Conservation (phyloP, 371 early-diverging fungal genomes). For the Mortierella sp. region DNA sequence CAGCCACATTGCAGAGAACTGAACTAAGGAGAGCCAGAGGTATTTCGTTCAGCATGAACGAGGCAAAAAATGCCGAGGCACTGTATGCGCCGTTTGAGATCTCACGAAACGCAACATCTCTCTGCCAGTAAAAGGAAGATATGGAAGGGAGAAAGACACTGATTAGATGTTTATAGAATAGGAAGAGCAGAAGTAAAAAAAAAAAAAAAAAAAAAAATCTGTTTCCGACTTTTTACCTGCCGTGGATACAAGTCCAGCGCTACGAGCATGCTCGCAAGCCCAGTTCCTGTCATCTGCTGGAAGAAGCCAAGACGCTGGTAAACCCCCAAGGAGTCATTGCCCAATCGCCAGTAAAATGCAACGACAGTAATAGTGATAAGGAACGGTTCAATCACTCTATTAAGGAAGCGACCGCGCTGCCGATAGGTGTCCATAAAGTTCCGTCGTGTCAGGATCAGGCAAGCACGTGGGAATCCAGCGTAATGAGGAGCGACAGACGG, state of each 20-base stretch:
- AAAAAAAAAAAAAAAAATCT: neutral
- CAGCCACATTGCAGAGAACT: neutral
- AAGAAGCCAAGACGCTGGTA: no score
- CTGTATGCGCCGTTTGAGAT: slow-evolving; percentile 34
- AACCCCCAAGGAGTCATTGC: neutral
- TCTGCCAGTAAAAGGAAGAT: neutral
- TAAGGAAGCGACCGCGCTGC: slow-evolving; percentile 15
- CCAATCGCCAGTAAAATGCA: neutral
- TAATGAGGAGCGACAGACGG: neutral
- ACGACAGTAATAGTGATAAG: neutral
- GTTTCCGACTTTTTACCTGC: neutral
- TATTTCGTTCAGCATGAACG: slow-evolving; percentile 29
- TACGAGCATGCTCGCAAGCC: neutral
- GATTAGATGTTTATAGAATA: neutral
- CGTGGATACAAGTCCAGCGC: neutral
- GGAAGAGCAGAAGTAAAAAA: neutral
- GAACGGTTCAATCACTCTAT: slow-evolving; percentile 13
- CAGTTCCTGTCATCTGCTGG: no score
- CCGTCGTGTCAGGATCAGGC: slow-evolving; percentile 11
- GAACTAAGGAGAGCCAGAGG: slow-evolving; percentile 13
- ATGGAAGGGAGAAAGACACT: neutral
- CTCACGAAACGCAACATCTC: slow-evolving; percentile 32
- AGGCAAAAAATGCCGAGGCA: slow-evolving; percentile 24
- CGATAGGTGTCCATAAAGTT: slow-evolving; percentile 15
- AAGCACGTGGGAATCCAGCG: neutral